Conservation (phyloP, 1,284 basidiomycete genomes). For the Apiotrichum veenhuisii region DNA sequence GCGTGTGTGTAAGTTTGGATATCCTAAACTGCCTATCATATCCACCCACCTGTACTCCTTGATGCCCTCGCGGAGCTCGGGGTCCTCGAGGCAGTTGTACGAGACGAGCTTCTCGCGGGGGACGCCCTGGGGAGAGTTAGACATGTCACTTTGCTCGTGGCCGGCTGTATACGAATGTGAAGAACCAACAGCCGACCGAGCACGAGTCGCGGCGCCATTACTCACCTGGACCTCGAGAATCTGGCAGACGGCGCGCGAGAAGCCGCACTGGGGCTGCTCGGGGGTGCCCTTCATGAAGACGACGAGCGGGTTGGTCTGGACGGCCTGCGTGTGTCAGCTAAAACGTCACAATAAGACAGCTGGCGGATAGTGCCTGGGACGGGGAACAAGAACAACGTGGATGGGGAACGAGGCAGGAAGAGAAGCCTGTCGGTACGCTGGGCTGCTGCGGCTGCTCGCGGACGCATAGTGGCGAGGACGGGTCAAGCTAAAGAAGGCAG, state of each 20-base stretch:
- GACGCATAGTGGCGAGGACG: too few species aligned
- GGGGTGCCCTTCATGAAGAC: slow-evolving; percentile 91
- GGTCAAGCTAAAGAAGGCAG: too few species aligned
- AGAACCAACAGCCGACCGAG: too few species aligned
- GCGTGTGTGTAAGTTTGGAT: slow-evolving; percentile 15
- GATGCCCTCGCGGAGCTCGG: slow-evolving; percentile 65
- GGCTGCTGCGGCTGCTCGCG: too few species aligned
- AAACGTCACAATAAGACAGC: too few species aligned
- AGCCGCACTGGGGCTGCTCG: slow-evolving; percentile 71
- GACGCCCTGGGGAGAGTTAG: slow-evolving; percentile 63
- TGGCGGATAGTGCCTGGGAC: not conserved
- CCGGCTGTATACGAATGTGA: too few species aligned
- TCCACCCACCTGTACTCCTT: slow-evolving; percentile 88
- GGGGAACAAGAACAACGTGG: not conserved
- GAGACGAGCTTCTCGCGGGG: slow-evolving; percentile 73
- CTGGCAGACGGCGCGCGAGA: slow-evolving; percentile 89
- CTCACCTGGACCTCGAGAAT: slow-evolving; percentile 75
- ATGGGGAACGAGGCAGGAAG: too few species aligned
- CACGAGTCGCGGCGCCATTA: not conserved
- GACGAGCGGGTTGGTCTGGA: slow-evolving; percentile 70
- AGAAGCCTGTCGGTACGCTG: too few species aligned
- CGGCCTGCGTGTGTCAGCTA: slow-evolving; percentile 52
- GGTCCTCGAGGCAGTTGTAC: slow-evolving; percentile 85
- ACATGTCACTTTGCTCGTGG: too few species aligned
- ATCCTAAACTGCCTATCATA: too few species aligned